Evolutionary conservation across 805 yeast genomes (phyloP), one percentile per base, ranked within the genome.

Genomic region (Metschnikowia borealis): DNA sequence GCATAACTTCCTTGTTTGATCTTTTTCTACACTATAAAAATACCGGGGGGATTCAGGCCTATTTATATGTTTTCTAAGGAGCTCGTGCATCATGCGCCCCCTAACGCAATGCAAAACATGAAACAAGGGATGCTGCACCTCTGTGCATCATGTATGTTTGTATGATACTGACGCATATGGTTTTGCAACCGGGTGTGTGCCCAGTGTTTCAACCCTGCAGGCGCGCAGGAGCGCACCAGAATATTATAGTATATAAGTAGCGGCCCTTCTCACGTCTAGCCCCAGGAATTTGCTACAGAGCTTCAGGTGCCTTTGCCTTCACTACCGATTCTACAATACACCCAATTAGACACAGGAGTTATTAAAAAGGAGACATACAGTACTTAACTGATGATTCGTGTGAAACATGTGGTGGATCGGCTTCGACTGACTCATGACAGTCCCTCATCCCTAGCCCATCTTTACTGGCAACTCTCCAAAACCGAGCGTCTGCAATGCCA

Each of bases 391-490:
- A 39, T 42, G 37, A 31, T 34, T 5, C 38, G 45, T 4, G 32
- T 34, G 31, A 33, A 32, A 21, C 45, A 20, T n/a, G 14, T 42
- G 5, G 37, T 42, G 37, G 45, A 42, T 15, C 36, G 31, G 37
- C 45, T 42, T 21, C 37, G 29, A 5, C 14, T 32, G 31, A n/a
- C 38, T 20, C 45, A 21, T n/a, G 45, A 31, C n/a, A 33, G 38
- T 32, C 21, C 38, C 11, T 32, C 45, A n/a, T 32, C 45, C 21
- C 21, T 42, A 32, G 45, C 45, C 4, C 45, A 42, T 32, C 45
- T 42, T 6, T 42, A 42, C n/a, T 42, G 45, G 45, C 38, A 34
- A 20, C 37, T 42, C n/a, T 18, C 38, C 26, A 18, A 21, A n/a
- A 2, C 45, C 10, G 45, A 42, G 20, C 45, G 45, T 33, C 38